Evolutionary conservation across 768 basidiomycete species (phyloP).

Genomic region (Clitopilus hobsonii): DNA sequence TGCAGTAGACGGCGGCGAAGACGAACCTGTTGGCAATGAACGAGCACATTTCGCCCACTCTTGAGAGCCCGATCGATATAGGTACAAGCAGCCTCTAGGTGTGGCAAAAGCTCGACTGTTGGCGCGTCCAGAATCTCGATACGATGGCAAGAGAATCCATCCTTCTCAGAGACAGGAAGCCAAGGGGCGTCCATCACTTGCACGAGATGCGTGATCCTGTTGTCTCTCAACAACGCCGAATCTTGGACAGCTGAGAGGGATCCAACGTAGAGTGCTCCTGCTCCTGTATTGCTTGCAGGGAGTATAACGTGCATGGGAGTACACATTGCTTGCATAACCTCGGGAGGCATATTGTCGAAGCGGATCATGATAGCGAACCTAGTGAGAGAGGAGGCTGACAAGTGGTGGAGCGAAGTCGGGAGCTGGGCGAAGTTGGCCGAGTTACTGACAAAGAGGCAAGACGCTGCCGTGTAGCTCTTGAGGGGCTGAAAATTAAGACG

Average conservation of each 20-base stretch:
- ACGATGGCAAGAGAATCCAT: slow-evolving; percentile 52
- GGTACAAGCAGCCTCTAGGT: slow-evolving; percentile 64
- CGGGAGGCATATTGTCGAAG: slow-evolving; percentile 69
- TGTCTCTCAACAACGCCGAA: slow-evolving; percentile 40
- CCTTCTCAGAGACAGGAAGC: slow-evolving; percentile 43
- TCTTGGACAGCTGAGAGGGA: slow-evolving; percentile 59
- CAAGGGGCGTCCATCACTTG: slow-evolving; percentile 62
- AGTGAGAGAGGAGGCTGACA: neutral
- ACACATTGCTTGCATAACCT: slow-evolving; percentile 81
- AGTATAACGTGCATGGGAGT: slow-evolving; percentile 80
- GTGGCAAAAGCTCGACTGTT: slow-evolving; percentile 57
- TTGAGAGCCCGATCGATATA: slow-evolving; percentile 61
- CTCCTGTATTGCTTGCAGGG: slow-evolving; percentile 24
- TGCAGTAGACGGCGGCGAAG: too few species aligned
- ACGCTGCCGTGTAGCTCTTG: neutral
- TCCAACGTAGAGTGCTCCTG: slow-evolving; percentile 55
- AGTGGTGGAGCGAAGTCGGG: neutral
- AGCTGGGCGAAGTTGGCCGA: neutral
- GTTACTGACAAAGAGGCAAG: neutral
- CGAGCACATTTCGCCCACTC: slow-evolving; percentile 61
- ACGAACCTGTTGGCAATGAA: slow-evolving; percentile 79
- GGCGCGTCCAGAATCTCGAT: slow-evolving; percentile 65
- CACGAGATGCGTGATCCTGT: slow-evolving; percentile 51
- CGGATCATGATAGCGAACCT: slow-evolving; percentile 53
- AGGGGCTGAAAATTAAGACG: neutral